These are phyloP conservation scores for Zasmidium angulare DNA, from an alignment of 2,329 filamentous ascomycete genomes.

Conservation along the genomic window DNA sequence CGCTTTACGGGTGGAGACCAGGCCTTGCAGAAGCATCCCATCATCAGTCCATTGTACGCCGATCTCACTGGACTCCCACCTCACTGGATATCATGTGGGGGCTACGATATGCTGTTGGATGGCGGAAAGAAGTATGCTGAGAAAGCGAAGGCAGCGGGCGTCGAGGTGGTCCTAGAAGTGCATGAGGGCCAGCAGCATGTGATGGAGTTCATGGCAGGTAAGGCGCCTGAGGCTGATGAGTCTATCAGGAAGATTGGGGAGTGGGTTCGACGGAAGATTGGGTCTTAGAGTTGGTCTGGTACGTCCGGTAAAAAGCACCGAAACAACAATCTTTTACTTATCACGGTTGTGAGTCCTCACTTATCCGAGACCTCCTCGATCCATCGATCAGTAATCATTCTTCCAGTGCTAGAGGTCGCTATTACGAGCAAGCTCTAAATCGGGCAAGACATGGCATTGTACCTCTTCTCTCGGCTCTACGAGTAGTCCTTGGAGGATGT, in stretches of 20 bases:
- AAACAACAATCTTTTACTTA: no score
- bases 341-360: no score
- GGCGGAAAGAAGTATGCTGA: conserved; percentile 54
- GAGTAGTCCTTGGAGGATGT: no score
- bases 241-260: conserved; percentile 9
- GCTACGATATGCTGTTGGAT: conserved; percentile 53
- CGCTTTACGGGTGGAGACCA: conserved; percentile 16
- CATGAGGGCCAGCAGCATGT: conserved; percentile 46
- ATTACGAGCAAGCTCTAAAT: no score
- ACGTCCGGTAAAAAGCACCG: neutral
- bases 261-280: conserved; percentile 6
- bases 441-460: no score
- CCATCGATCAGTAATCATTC: no score
- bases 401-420: no score
- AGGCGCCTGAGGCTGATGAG: conserved; percentile 25
- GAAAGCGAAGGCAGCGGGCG: conserved; percentile 45
- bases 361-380: no score
- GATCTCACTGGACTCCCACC: conserved; percentile 41
- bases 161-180: conserved; percentile 47
- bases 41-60: conserved; percentile 22
- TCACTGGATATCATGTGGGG: conserved; percentile 53
- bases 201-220: conserved; percentile 31
- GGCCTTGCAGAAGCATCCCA: conserved; percentile 16
- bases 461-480: no score
- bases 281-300: neutral